Evolutionary conservation across 345 rosid genomes (phyloP), one percentile per base, ranked within the genome.

Genomic region (Anacardium occidentale): DNA sequence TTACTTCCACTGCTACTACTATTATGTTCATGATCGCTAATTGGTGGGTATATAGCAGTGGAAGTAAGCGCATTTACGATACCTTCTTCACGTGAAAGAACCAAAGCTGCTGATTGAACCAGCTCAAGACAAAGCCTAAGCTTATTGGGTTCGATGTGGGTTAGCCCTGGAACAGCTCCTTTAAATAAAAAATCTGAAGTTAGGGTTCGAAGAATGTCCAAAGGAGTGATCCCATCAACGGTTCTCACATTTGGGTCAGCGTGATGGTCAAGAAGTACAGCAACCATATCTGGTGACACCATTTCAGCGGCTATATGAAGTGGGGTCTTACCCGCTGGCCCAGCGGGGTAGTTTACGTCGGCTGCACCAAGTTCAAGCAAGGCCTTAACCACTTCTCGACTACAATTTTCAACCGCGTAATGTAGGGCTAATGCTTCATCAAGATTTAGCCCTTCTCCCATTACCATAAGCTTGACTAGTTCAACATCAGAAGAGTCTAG

Each of bases 201-300:
- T 76, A 96, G 89, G 78, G 96, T 93, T 72, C 97, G 79, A 21
- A 96, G 91, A 66, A 93, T 85, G 77, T 96, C 99, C 12, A 96
- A 79, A 1, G 99, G 99, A 47, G 97, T 93, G 69, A 90, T 78
- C n/a, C 97, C 98, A 63, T 94, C 98, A 0, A 96, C 96, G 5
- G 98, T 91, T 64, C 95, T 66, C 3, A 91, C 96, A 72, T 91
- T 96, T 1, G 99, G 99, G 76, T 96, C 95, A 0, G 98, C 99
- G 53, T 96, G 99, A 59, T 96, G 99, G 70, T 96, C 99, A 4
- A 96, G 84, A 42, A 96, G 83, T 10, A 96, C 99, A 4, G 98
- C 89, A 54, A 93, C 99, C 99, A 96, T 96, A 72, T 96, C 99
- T 0, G 98, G 97, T 14, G 98, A 96, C 32, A 96, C 98, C 99